These are phyloP conservation scores for Pleodorina starrii DNA, from an alignment of 139 green algal species.

Conservation along the genomic window DNA sequence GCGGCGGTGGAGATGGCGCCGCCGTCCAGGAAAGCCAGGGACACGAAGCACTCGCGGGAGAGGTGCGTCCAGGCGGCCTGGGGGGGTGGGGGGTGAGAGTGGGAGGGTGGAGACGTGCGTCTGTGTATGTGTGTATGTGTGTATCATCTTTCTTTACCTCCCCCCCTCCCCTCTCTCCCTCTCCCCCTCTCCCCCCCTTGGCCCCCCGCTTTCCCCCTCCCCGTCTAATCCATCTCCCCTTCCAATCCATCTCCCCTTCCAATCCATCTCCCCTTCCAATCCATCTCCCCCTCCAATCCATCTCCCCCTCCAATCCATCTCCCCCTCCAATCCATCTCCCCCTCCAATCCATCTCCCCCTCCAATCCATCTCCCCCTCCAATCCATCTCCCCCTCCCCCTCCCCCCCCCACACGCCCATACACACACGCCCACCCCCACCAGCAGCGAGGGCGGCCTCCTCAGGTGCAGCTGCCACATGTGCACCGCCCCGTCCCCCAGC, in stretches of 20 bases:
- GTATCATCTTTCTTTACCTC: neutral
- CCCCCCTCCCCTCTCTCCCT: neutral
- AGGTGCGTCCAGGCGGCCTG: constrained; percentile 56
- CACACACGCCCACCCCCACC: too few species aligned
- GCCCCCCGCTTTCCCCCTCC: neutral
- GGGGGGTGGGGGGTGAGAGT: neutral
- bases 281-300: too few species aligned
- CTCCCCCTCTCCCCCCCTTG: neutral
- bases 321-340: too few species aligned
- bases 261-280: too few species aligned
- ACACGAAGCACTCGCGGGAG: constrained; percentile 13
- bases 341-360: too few species aligned
- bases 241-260: too few species aligned
- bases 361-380: too few species aligned
- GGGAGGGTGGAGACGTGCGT: neutral
- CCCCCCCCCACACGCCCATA: too few species aligned
- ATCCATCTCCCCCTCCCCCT: too few species aligned
- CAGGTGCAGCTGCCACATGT: constrained; percentile 60
- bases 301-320: too few species aligned
- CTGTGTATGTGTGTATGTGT: too few species aligned
- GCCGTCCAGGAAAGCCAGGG: constrained; percentile 43
- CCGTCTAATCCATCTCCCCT: too few species aligned
- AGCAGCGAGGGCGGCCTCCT: constrained; percentile 45
- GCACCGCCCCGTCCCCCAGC: constrained; percentile 50
- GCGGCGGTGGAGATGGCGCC: neutral